Base-by-base conservation (phyloP, 768 basidiomycete genomes). In the Tephrocybe sp. region DNA sequence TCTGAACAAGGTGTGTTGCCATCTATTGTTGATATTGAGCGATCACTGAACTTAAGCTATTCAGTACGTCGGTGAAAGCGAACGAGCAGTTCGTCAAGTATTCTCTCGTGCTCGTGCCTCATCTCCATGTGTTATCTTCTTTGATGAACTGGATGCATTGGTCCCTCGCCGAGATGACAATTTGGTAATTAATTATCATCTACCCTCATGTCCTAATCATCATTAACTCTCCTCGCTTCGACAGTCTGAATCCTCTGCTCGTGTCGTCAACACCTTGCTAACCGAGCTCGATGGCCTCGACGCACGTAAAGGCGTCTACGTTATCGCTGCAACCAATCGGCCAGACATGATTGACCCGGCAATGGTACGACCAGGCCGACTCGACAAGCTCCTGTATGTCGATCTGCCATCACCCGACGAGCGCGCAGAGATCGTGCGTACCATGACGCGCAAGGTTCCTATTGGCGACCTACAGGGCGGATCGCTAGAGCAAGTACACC, bases 301-400 rank as follows among this genome's bases (percentile, higher is more conserved):
- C 52, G 74, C 82, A 1, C 82, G 92, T 27, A 91, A 89, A 66
- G 78, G 80, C 33, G 91, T 97, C 50, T 94, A 93, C 60, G 93
- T 97, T 36, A 91, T 97, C 50, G 94, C 88, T 0, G 94, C 94
- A 7, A 97, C 93, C 24, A 97, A 95, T 66, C 77, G 94, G 11
- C 94, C 94, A 1, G 93, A 97, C 70, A 95, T 95, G 85, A 94
- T 97, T 52, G 94, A 97, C 62, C 94, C 94, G 1, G 94, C 94
- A 6, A 94, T 95, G 93, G 91, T 92, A 45, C 88, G 94, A n/a
- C 94, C 94, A 0, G 94, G 94, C 0, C 81, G 94, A 9, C 78
- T 97, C 10, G 94, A 97, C 71, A 97, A 97, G 65, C 77, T 95
- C 4, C 76, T 97, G 36, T 97, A 94, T 59, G 92, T 97, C 59